Evolutionary conservation across 2,329 filamentous ascomycete genomes (phyloP), one percentile per base, ranked within the genome.

Genomic region (Aspergillus tamarii): DNA sequence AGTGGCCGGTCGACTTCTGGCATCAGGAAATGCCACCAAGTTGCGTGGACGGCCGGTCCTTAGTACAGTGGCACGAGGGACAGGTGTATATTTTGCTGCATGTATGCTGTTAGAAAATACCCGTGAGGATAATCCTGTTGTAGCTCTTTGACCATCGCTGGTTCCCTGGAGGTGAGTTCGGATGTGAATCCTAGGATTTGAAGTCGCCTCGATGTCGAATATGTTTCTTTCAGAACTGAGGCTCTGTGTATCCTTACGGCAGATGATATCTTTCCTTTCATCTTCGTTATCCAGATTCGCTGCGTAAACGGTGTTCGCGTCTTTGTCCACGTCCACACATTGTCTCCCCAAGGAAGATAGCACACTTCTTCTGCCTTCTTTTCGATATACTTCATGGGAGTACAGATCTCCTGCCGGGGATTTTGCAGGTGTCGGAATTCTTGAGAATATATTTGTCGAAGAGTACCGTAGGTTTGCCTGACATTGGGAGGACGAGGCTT

Each of bases 301-400:
- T 34, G 30, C 19, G 46, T 57, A 9, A 39, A 28, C 21, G 28
- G 57, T 55, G 30, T 58, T 21, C 21, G 32, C n/a, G 26, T 34
- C 58, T n/a, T 16, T 43, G 26, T 46, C 56, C 8, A 50, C 36
- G 41, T 34, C 60, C 14, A 54, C 39, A 45, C 48, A 41, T 28
- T 46, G 56, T 54, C 32, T 65, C 11, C 59, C 61, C 11, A 67
- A 23, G 32, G 61, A 60, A 23, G 66, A 68, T 6, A 67, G 55
- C 6, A 65, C 63, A 14, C 59, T 65, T 36, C 66, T 61, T 36
- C 64, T 64, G 28, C 63, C 63, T 57, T 71, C 66, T 19, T 39
- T 63, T 19, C 60, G 58, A 46, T 67, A 69, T 12, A 64, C 50
- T 28, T 45, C 52, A 34, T 68, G 67, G 9, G 67, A 69, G 45